A percentile compares a stretch with the other conserved stretches of the same genome.
Evolutionary conservation across 306 rosid genomes (phyloP).

Genomic region (Vicia sativa): DNA sequence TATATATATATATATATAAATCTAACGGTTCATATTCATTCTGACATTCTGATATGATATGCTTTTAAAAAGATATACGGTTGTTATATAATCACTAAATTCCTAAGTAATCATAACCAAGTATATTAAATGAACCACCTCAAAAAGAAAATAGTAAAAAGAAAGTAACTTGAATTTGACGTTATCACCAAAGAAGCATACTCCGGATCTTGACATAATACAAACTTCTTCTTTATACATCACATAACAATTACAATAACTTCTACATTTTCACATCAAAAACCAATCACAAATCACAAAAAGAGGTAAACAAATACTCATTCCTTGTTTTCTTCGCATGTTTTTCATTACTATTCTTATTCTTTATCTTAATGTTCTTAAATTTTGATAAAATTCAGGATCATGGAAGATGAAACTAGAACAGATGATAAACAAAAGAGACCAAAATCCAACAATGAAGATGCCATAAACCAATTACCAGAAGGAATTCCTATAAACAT

Average conservation of each 20-base stretch:
- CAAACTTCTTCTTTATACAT: conserved; percentile 7
- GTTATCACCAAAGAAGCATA: conserved; percentile 33
- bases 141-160: not conserved
- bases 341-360: not conserved
- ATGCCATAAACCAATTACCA: conserved; percentile 44
- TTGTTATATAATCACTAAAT: too few species aligned
- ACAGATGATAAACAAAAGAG: conserved; percentile 34
- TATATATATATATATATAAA: too few species aligned
- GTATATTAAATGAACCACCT: not conserved
- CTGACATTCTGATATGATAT: too few species aligned
- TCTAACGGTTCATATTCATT: too few species aligned
- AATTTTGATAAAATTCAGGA: conserved; percentile 17
- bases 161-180: conserved; percentile 15
- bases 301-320: conserved; percentile 1
- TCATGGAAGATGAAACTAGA: conserved; percentile 34
- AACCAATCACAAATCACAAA: conserved; percentile 15
- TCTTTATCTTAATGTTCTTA: conserved; percentile 23
- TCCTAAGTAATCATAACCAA: not conserved
- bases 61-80: too few species aligned
- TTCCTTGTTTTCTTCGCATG: conserved; percentile 21
- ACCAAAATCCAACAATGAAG: conserved; percentile 29
- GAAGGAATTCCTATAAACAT: conserved; percentile 42
- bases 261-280: not conserved
- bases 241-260: conserved; percentile 6
- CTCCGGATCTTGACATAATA: conserved; percentile 37